A percentile compares a stretch with the other conserved stretches of the same genome.
These are phyloP conservation scores for Diphasiastrum complanatum DNA, from an alignment of 83 land plant species.

Conservation along the genomic window DNA sequence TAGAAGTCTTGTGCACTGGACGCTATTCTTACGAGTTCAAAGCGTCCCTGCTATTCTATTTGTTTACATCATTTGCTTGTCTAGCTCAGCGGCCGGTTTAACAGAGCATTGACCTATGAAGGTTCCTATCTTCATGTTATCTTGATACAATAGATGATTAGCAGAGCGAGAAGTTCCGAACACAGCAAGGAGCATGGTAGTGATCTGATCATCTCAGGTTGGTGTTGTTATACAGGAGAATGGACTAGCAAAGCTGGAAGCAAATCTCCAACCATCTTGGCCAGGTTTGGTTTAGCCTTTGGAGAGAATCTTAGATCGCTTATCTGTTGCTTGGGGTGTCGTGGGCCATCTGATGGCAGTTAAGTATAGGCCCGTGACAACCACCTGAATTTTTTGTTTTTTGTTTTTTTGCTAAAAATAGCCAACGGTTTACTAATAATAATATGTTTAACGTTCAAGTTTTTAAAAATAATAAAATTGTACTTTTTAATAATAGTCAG, in stretches of 20 bases:
- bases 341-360: conserved; percentile 74
- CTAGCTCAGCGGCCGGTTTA: not conserved
- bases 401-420: no score
- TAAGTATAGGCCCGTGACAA: no score
- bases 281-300: conserved; percentile 61
- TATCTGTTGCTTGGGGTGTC: conserved; percentile 67
- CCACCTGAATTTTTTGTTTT: no score
- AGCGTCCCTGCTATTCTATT: no score
- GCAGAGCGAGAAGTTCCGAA: not conserved
- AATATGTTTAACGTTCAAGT: no score
- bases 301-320: conserved; percentile 61
- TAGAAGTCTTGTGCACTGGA: not conserved
- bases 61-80: no score
- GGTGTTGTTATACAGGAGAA: conserved; percentile 40
- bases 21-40: no score
- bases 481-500: no score
- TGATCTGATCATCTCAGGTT: not conserved
- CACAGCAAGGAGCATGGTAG: not conserved
- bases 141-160: not conserved
- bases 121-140: not conserved
- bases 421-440: no score
- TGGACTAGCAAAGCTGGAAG: conserved; percentile 57
- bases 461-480: no score
- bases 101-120: not conserved
- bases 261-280: conserved; percentile 63